Percentiles rank a stretch among this genome's conserved stretches.
These are phyloP conservation scores for Wickerhamomyces bisporus DNA, from an alignment of 805 yeast species.

Conservation along the genomic window DNA sequence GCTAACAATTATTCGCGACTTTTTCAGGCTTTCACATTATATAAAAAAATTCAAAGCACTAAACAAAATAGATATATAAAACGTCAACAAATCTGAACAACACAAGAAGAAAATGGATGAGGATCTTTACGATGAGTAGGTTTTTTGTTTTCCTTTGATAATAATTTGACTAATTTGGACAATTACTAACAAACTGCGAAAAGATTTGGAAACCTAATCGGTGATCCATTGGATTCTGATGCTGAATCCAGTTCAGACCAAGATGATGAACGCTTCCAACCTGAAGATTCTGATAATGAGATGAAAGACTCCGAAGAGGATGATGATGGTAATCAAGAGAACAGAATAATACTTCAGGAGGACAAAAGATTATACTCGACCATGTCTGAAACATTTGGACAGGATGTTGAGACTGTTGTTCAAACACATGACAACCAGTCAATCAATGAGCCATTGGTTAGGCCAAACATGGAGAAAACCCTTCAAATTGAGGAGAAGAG, in stretches of 20 bases:
- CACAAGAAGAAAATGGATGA: constrained; percentile 42
- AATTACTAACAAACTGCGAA: background rate
- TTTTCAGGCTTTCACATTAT: too few relatives aligned
- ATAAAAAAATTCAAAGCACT: background rate
- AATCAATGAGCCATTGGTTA: constrained; percentile 59
- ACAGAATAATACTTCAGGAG: constrained; percentile 36
- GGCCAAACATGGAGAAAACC: constrained; percentile 38
- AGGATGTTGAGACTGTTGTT: constrained; percentile 60
- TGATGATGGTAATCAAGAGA: constrained; percentile 1
- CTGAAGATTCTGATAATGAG: constrained; percentile 24
- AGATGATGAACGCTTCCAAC: constrained; percentile 11
- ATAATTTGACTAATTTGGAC: too few relatives aligned
- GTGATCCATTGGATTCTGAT: constrained; percentile 44
- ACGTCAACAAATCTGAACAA: background rate
- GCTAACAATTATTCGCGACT: too few relatives aligned
- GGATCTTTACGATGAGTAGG: constrained; percentile 69
- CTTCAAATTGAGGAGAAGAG: constrained; percentile 45
- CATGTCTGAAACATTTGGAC: constrained; percentile 45
- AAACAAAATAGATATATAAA: background rate
- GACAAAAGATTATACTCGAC: constrained; percentile 40
- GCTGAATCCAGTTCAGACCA: constrained; percentile 29
- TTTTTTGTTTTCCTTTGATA: background rate
- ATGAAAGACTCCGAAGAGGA: constrained; percentile 12
- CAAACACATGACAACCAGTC: constrained; percentile 49
- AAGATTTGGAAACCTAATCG: constrained; percentile 62